Percentiles rank a stretch among this genome's conserved stretches.
Evolutionary conservation across 1,284 basidiomycete genomes (phyloP).

Genomic region (Apiotrichum mycotoxinovorans): DNA sequence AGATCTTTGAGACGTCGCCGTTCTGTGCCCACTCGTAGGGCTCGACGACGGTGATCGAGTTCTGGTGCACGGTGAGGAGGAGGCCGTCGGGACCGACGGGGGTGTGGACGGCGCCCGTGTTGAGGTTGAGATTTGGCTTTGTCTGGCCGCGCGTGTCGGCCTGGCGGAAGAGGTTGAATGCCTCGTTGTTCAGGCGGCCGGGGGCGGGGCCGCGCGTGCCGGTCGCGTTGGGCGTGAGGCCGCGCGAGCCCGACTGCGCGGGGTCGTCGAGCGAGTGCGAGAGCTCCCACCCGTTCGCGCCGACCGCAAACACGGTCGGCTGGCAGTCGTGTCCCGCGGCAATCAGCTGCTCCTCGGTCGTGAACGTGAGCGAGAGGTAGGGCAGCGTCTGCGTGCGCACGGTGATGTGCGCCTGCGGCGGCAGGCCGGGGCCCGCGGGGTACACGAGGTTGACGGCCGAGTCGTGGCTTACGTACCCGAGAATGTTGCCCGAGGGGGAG

Average conservation of each 20-base stretch:
- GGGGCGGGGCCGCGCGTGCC: constrained; percentile 47
- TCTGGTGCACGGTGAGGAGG: constrained; percentile 86
- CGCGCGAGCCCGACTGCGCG: constrained; percentile 35
- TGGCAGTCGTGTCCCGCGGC: constrained; percentile 98
- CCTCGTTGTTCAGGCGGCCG: constrained; percentile 86
- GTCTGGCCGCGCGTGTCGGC: constrained; percentile 82
- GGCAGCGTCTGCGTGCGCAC: constrained; percentile 76
- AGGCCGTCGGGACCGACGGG: constrained; percentile 57
- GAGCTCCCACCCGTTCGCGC: constrained; percentile 66
- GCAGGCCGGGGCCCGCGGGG: constrained; percentile 60
- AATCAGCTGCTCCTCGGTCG: constrained; percentile 71
- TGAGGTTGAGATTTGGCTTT: constrained; percentile 44
- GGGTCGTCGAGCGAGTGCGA: constrained; percentile 78
- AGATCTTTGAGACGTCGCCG: constrained; percentile 68
- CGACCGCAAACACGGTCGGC: constrained; percentile 78
- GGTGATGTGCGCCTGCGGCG: constrained; percentile 58
- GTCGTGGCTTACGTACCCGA: constrained; percentile 93
- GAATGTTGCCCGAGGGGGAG: constrained; percentile 85
- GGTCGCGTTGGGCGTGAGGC: constrained; percentile 39
- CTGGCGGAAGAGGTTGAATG: constrained; percentile 91
- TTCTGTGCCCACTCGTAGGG: constrained; percentile 64
- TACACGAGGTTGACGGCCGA: constrained; percentile 86
- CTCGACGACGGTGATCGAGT: constrained; percentile 90
- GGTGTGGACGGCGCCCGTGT: constrained; percentile 43
- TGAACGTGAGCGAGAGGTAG: constrained; percentile 77